Base-by-base conservation (phyloP, 2,329 filamentous ascomycete genomes). In the Hymenoscyphus infarciens region DNA sequence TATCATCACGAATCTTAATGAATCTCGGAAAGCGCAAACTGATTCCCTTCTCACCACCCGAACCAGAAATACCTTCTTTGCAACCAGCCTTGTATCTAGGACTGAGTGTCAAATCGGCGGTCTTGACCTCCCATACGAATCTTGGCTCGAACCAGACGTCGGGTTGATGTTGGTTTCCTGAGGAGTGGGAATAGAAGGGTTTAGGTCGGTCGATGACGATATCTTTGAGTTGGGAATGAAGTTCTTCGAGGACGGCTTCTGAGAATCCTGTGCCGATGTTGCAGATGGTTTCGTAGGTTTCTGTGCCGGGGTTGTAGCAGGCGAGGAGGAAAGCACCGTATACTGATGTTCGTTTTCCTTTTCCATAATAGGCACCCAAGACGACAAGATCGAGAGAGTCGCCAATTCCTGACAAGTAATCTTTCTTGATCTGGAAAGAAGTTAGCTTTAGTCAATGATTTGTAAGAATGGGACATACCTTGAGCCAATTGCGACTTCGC, bases 251-350 rank as follows among this genome's bases (percentile, higher is more conserved):
- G 2, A 94, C 83, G n/a, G 88, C 90, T 77, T 99, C 95, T 0
- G 89, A 94, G 78, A 99, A 99, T 2, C 95, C 95, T 0, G 95
- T 99, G 68, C 95, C 95, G 71, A 99, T 98, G 76, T 99, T 99
- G 84, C 95, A 99, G 2, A 99, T 88, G 0, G 92, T 96, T 77
- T 99, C 95, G 78, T 96, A 99, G 1, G 82, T 87, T 65, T 99
- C 91, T 1, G 83, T 86, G 58, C 77, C 81, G 0, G 89, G 79
- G 75, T 97, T 98, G 80, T 96, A 96, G 77, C 94, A 97, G 5
- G 94, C 95, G 3, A 99, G 85, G 16, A 98, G 82, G 81, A 99
- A 99, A 6, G 95, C 93, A 63, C 95, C 95, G 74, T 97, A 99
- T 63, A 96, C 92, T 0, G 90, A 94, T 0, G 95, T 97, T 64